These are phyloP conservation scores for Periconia digitata DNA, from an alignment of 2,329 filamentous ascomycete genomes.

Conservation along the genomic window DNA sequence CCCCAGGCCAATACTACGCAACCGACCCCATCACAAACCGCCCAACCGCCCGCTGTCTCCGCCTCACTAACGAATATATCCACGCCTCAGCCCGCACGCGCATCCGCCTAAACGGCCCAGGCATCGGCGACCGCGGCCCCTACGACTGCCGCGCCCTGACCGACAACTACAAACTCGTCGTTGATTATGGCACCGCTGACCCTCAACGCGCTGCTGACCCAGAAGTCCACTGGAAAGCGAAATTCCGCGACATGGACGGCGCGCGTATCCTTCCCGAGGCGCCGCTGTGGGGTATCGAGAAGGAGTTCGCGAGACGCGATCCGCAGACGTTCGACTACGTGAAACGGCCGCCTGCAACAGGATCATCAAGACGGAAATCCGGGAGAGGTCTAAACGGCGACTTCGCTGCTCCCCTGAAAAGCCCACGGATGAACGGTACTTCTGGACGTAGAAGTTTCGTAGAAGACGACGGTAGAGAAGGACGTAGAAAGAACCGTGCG, in stretches of 20 bases:
- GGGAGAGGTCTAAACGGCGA: neutral
- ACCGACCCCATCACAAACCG: slow-evolving; percentile 48
- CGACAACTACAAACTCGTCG: slow-evolving; percentile 50
- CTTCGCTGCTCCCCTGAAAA: neutral
- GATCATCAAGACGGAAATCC: slow-evolving; percentile 14
- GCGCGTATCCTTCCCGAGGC: slow-evolving; percentile 47
- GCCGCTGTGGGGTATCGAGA: slow-evolving; percentile 48
- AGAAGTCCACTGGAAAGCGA: slow-evolving; percentile 48
- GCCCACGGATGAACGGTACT: neutral
- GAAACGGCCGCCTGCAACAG: slow-evolving; percentile 35
- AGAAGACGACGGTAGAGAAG: slow-evolving; percentile 13
- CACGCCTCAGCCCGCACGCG: slow-evolving; percentile 53
- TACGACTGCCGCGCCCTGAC: slow-evolving; percentile 51
- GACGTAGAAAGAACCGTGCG: neutral
- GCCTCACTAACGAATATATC: slow-evolving; percentile 55
- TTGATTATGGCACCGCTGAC: slow-evolving; percentile 42
- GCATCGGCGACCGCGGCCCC: slow-evolving; percentile 46
- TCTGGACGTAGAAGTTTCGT: slow-evolving; percentile 14
- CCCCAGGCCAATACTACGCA: slow-evolving; percentile 51
- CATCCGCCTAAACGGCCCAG: slow-evolving; percentile 49
- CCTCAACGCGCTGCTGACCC: slow-evolving; percentile 32
- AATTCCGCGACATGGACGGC: slow-evolving; percentile 38
- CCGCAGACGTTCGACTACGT: slow-evolving; percentile 47
- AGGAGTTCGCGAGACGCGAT: slow-evolving; percentile 46
- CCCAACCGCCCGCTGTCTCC: slow-evolving; percentile 47